phyloP scores from a whole-genome alignment of 306 rosid genomes.

The Lithocarpus polystachyus region DNA sequence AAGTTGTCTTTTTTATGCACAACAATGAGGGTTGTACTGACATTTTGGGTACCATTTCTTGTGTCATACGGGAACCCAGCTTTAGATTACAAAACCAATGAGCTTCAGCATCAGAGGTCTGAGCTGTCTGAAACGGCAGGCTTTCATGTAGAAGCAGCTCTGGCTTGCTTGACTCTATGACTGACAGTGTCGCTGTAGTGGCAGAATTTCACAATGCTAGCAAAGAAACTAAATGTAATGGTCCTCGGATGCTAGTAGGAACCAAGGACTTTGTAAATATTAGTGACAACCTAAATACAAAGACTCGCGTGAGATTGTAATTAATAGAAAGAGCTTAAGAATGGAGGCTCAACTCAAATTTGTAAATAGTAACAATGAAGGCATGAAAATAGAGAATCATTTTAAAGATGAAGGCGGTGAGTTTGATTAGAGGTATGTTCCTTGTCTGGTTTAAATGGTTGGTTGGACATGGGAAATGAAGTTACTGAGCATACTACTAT shows the following conservation, averaged over 20 bases:
- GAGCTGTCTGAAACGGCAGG: constrained; percentile 41
- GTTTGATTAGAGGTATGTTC: constrained; percentile 57
- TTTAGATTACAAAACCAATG: constrained; percentile 37
- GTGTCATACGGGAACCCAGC: constrained; percentile 37
- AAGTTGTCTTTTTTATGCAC: neutral
- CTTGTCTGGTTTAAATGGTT: neutral
- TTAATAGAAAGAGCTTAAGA: constrained; percentile 65
- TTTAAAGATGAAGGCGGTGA: constrained; percentile 47
- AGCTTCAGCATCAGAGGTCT: constrained; percentile 39
- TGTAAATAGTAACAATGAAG: constrained; percentile 70
- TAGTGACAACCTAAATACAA: constrained; percentile 47
- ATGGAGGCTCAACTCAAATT: constrained; percentile 65
- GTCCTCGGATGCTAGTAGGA: constrained; percentile 36
- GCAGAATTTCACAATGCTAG: constrained; percentile 34
- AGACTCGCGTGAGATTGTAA: constrained; percentile 65
- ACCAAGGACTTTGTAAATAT: constrained; percentile 58
- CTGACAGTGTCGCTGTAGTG: constrained; percentile 18
- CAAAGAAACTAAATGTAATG: constrained; percentile 42
- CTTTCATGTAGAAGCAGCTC: constrained; percentile 35
- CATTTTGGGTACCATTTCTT: neutral
- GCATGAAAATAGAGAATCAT: constrained; percentile 66
- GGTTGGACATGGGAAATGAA: neutral
- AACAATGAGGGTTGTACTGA: neutral
- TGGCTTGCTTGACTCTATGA: constrained; percentile 35
- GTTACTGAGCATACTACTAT: neutral